Evolutionary conservation across 306 rosid species (phyloP).

Genomic region (Cucumis cinereus): DNA sequence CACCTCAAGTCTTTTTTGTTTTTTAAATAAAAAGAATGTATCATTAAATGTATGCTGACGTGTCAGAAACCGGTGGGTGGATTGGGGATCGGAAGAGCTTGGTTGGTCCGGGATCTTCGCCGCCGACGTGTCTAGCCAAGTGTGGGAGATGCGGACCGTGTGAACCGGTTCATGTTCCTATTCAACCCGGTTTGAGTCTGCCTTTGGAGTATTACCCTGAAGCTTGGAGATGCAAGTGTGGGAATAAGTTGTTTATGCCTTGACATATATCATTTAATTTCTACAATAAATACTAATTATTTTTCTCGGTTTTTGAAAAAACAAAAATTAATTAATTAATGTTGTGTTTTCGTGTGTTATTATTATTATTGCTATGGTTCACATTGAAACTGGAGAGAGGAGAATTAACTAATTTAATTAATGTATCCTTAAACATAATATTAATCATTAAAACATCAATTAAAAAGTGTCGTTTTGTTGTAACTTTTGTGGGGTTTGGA

Average conservation of each 20-base stretch:
- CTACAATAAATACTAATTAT: background rate
- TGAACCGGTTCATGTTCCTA: constrained; percentile 67
- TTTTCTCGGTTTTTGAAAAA: background rate
- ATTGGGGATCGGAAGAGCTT: constrained; percentile 21
- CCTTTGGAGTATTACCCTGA: constrained; percentile 92
- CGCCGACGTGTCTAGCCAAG: constrained; percentile 75
- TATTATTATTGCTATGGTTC: background rate
- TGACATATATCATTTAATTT: background rate
- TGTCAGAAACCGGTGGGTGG: background rate
- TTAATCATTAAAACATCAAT: too few relatives aligned
- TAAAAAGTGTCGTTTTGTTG: too few relatives aligned
- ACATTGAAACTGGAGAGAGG: background rate
- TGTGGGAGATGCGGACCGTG: constrained; percentile 82
- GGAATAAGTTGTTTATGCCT: constrained; percentile 75
- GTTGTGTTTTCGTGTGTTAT: background rate
- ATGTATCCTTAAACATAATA: background rate
- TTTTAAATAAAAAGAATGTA: too few relatives aligned
- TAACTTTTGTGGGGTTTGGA: too few relatives aligned
- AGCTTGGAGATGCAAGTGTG: constrained; percentile 97
- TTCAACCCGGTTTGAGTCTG: constrained; percentile 57
- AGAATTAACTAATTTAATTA: too few relatives aligned
- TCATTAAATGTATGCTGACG: background rate
- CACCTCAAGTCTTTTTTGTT: too few relatives aligned
- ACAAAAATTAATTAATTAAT: too few relatives aligned
- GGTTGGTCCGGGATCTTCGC: constrained; percentile 59